Evolutionary conservation across 169 alveolate genomes (phyloP).

Genomic region (Plasmodium ovale): DNA sequence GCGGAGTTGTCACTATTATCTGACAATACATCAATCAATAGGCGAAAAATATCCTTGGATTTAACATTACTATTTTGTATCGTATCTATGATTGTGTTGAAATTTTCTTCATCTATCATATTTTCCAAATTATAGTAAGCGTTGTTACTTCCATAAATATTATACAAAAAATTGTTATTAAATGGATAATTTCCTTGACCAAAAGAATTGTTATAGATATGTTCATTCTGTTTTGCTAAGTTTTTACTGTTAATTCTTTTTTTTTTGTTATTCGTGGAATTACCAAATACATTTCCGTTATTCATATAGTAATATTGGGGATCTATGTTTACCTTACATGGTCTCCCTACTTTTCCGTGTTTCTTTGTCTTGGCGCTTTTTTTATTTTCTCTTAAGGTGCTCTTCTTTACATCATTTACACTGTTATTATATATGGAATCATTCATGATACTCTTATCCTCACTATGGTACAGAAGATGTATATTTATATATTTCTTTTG

Average conservation of each 20-base stretch:
- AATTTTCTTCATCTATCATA: conserved; percentile 51
- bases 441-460: conserved; percentile 48
- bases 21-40: conserved; percentile 16
- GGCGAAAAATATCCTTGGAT: conserved; percentile 54
- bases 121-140: conserved; percentile 24
- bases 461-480: conserved; percentile 52
- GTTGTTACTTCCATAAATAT: conserved; percentile 17
- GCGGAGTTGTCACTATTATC: conserved; percentile 9
- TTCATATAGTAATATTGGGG: not conserved
- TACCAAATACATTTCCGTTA: not conserved
- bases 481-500: conserved; percentile 37
- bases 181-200: not conserved
- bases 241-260: conserved; percentile 23
- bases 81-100: conserved; percentile 25
- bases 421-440: not conserved
- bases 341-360: conserved; percentile 69
- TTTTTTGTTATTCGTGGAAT: conserved; percentile 28
- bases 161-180: conserved; percentile 18
- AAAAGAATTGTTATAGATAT: not conserved
- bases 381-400: conserved; percentile 42
- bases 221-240: conserved; percentile 4
- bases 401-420: not conserved
- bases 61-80: conserved; percentile 45
- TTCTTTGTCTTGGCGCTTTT: conserved; percentile 30
- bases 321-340: conserved; percentile 19